These are phyloP conservation scores for Globisporangium paroecandrum DNA, from an alignment of 352 stramenopile genomes.

Conservation along the genomic window DNA sequence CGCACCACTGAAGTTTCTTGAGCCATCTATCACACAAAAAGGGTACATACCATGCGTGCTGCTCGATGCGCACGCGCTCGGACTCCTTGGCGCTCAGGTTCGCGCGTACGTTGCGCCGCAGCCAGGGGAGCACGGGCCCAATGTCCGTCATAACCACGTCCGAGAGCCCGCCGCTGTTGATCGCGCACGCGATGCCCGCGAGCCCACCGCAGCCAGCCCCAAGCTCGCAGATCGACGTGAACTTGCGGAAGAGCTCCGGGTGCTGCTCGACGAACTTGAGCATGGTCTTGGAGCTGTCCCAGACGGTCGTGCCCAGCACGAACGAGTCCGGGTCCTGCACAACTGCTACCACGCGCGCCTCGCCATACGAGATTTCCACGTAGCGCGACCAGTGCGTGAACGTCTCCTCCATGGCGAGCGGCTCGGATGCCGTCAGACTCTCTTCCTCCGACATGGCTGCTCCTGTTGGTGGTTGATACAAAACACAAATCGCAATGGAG, in stretches of 20 bases:
- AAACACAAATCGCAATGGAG: no score
- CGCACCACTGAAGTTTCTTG: no score
- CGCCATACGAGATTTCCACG: constrained; percentile 53
- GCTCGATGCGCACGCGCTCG: constrained; percentile 52
- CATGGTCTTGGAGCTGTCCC: constrained; percentile 84
- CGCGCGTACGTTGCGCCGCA: constrained; percentile 60
- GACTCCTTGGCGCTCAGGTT: constrained; percentile 63
- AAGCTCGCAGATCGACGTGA: constrained; percentile 69
- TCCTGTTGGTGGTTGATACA: no score
- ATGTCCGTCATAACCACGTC: constrained; percentile 79
- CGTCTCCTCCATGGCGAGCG: constrained; percentile 63
- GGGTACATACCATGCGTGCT: constrained; percentile 45
- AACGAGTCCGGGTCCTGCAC: constrained; percentile 81
- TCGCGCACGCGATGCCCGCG: constrained; percentile 68
- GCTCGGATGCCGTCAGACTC: constrained; percentile 45
- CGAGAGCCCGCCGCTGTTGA: constrained; percentile 50
- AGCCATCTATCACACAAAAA: no score
- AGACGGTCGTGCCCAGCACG: constrained; percentile 78
- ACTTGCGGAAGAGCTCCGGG: constrained; percentile 40
- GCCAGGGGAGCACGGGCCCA: constrained; percentile 71
- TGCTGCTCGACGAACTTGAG: constrained; percentile 83
- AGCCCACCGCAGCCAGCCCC: constrained; percentile 71
- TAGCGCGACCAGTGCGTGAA: constrained; percentile 82
- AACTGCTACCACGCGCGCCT: constrained; percentile 43
- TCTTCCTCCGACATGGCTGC: constrained; percentile 55